Base-by-base conservation (phyloP, 805 yeast species). In the Spathaspora girioi region DNA sequence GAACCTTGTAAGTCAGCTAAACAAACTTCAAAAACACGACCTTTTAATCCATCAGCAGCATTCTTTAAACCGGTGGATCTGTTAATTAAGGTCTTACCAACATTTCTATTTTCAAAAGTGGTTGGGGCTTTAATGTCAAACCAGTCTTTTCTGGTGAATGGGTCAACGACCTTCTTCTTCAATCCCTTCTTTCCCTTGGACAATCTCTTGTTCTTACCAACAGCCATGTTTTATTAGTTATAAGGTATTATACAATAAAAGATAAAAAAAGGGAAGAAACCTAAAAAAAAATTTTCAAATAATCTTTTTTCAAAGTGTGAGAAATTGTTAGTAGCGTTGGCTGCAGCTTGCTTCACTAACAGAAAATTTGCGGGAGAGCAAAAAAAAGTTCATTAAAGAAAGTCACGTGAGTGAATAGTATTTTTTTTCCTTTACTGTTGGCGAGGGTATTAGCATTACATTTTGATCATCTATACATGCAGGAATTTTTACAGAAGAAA, bases 91-190 rank as follows among this genome's bases (percentile, higher is more conserved):
- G 98, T 93, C 86, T 93, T 92, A 79, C 98, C 98, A 73, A 91
- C 97, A 70, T 89, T 89, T 82, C 97, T 92, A 88, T 89, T 90
- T 80, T 92, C 97, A 71, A 92, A 93, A 68, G 97, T 91, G 69
- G 97, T 86, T 73, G 98, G 98, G 64, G 98, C 98, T 83, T 92
- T 91, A 81, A 92, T 89, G 78, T 89, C 96, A 78, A 82, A 92
- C 98, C 98, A 93, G 70, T 92, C 98, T 82, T 93, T 93, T 80
- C 92, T 91, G 86, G 97, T 83, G 94, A 93, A 93, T 75, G 98
- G 98, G 84, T 93, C 99, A 66, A 91, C 96, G 75, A 89, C 94
- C 87, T 87, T 93, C 96, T 93, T 94, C 96, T 93, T 93, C 78
- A 90, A 81, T 73, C 98, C 97, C 81, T 93, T 93, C 90, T 87